Conservation (phyloP, 2,329 filamentous ascomycete species). For the Fusarium protoensiforme region DNA sequence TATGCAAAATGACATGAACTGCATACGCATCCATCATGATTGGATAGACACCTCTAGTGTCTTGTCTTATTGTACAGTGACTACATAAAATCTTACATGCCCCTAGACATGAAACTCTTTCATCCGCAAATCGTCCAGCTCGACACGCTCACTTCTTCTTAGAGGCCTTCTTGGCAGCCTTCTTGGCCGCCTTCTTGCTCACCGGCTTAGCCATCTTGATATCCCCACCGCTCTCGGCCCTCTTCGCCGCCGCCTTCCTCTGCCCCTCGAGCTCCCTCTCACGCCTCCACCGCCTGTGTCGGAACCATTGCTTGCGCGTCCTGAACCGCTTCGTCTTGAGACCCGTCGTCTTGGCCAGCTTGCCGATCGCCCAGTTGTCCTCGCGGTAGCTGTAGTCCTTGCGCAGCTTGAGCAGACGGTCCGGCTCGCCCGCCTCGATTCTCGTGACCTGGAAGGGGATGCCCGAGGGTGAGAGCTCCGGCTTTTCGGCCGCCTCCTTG, state of each 20-base stretch:
- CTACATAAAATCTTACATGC: conserved; percentile 44
- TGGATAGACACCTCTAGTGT: conserved; percentile 5
- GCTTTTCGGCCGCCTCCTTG: conserved; percentile 49
- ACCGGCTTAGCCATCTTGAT: conserved; percentile 46
- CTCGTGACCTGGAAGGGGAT: conserved; percentile 61
- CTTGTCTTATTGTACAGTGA: conserved; percentile 35
- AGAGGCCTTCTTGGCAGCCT: conserved; percentile 49
- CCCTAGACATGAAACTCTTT: not conserved
- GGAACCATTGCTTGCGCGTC: conserved; percentile 62
- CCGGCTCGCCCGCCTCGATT: conserved; percentile 53
- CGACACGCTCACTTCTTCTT: conserved; percentile 48
- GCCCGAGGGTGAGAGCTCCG: conserved; percentile 60
- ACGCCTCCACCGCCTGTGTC: conserved; percentile 55
- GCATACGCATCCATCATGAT: not conserved
- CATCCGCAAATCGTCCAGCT: not conserved
- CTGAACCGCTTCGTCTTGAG: conserved; percentile 61
- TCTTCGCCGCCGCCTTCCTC: conserved; percentile 51
- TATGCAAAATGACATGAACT: not conserved
- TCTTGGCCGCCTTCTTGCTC: conserved; percentile 52
- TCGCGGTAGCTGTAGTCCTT: conserved; percentile 69
- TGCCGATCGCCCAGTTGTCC: conserved; percentile 69
- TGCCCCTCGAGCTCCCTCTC: conserved; percentile 56
- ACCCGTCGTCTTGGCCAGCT: conserved; percentile 63
- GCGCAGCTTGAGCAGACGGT: conserved; percentile 62
- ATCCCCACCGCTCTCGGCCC: conserved; percentile 47